phyloP scores from a whole-genome alignment of 345 rosid genomes.

The Dipteronia dyeriana region DNA sequence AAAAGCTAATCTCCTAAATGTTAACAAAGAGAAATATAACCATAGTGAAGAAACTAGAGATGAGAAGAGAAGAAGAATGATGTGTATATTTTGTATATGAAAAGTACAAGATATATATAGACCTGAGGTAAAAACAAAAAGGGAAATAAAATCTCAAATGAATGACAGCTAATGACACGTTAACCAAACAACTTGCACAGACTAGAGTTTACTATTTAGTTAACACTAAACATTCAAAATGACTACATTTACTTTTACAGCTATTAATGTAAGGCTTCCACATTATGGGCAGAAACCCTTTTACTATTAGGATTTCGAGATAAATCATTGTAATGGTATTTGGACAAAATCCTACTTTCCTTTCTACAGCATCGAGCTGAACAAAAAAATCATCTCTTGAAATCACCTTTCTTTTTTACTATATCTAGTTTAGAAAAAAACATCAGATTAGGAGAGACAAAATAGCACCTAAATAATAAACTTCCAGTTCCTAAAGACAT shows the following conservation, averaged over 20 bases:
- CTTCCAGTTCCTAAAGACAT: not conserved
- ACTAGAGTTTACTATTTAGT: not conserved
- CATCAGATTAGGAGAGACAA: no score
- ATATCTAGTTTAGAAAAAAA: no score
- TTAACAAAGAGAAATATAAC: not conserved
- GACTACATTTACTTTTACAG: not conserved
- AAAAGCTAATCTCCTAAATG: not conserved
- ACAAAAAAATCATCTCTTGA: not conserved
- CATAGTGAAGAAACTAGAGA: not conserved
- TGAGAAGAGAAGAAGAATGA: not conserved
- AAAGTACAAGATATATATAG: not conserved
- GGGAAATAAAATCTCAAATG: not conserved
- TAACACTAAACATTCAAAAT: not conserved
- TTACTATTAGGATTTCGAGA: not conserved
- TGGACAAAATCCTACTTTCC: not conserved
- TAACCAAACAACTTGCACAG: not conserved
- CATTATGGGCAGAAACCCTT: not conserved
- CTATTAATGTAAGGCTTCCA: not conserved
- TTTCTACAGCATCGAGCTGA: not conserved
- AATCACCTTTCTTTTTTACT: not conserved
- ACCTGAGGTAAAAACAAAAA: not conserved
- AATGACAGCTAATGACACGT: not conserved
- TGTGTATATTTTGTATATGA: not conserved
- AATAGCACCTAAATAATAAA: not conserved
- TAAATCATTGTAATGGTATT: not conserved